Evolutionary conservation across 1,284 basidiomycete genomes (phyloP), one percentile per base, ranked within the genome.

Genomic region (Inonotus obliquus): DNA sequence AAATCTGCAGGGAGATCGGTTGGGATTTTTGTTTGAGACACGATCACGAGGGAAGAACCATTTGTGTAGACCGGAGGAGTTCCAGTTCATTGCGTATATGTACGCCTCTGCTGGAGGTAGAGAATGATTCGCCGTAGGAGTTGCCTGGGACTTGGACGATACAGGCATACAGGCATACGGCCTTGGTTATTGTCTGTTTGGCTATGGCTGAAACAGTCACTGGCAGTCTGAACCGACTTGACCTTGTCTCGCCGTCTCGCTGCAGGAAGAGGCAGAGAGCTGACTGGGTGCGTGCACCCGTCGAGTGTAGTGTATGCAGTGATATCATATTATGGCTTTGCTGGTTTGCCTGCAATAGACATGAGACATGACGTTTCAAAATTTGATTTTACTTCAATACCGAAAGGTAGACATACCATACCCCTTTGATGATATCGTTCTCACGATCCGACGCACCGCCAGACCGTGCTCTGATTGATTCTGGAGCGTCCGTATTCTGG

Each of bases 1-100:
- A 23, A n/a, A 41, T 29, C 38, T 14, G 63, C 54, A 0, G 63
- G 60, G 21, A 64, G 57, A 44, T 64, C 63, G 17, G 60, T 25
- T 14, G 63, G 63, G 39, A 64, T 62, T n/a, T n/a, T n/a, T n/a
- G n/a, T n/a, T n/a, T n/a, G n/a, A n/a, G n/a, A n/a, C n/a, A 38
- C 48, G 47, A 0, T 23, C 25, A 1, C 63, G 63, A 32, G 70
- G 68, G 71, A 77, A 79, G 60, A 76, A 74, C 76, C 79, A 82
- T 25, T 80, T 73, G 21, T 69, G 67, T 54, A 82, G 72, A 0
- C 79, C 80, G 32, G 69, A 64, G 14, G 67, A 68, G 60, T 77
- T 72, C 76, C 77, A 80, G 21, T 75, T 68, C 71, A 75, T 75
- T 5, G 74, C 78, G 51, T 73, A 79, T 3, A n/a, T n/a, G n/a